Evolutionary conservation across 768 basidiomycete species (phyloP), one percentile per base, ranked within the genome.

Genomic region (Xerocomus brunneocitrinus): DNA sequence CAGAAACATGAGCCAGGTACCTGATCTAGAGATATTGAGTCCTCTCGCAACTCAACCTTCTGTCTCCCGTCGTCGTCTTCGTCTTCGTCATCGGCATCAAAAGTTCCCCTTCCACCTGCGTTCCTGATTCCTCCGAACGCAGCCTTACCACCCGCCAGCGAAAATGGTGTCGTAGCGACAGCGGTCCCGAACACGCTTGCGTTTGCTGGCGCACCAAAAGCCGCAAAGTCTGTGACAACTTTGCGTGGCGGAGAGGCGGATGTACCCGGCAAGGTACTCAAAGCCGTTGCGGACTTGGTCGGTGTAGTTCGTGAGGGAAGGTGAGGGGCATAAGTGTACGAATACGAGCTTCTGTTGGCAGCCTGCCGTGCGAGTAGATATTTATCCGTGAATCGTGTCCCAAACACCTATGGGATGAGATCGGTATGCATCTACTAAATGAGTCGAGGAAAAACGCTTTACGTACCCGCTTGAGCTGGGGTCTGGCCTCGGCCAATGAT

Each of bases 311-410:
- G 75, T 52, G 72, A 71, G 47, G 72, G 76, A 47, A 73, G 72
- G 58, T 76, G 75, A 30, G 77, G 79, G 7, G 76, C 67, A 52
- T 82, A 80, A 31, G 80, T 77, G 56, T 82, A 84, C 16, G 79
- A 74, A 58, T 80, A 80, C 2, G 72, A 62, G 55, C 72, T 74
- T 38, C 87, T 80, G 32, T 76, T 73, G 52, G 80, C 69, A 22
- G 79, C 66, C 62, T 85, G 79, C 45, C 88, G 80, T 31, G 87
- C 83, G 60, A 85, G 81, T 27, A 95, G 80, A 69, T 98, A 98
- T 69, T 95, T 95, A 60, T 98, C 95, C 19, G 95, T 98, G 75
- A 98, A 95, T 3, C 95, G 88, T 39, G 92, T 91, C n/a, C 91
- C 92, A 46, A 86, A 84, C 44, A 97, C 89, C 94, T 97, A 66